Base-by-base conservation (phyloP, 2,329 filamentous ascomycete genomes). In the Colletotrichum orbiculare region DNA sequence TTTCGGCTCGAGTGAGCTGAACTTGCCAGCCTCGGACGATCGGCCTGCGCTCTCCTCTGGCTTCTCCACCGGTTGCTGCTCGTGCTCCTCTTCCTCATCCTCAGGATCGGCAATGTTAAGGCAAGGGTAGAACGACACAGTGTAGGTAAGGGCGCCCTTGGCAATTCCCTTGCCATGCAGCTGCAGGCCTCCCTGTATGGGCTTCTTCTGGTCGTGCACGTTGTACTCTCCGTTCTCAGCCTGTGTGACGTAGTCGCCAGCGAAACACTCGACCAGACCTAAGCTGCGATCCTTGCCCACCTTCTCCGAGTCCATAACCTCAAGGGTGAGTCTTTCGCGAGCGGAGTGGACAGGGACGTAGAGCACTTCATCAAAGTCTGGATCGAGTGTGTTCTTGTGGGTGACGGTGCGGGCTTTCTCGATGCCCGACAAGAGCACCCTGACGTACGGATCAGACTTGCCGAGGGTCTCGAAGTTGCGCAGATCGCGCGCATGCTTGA, bases 281-380 rank as follows among this genome's bases (percentile, higher is more conserved):
- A 99, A 85, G 46, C 91, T 91, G 61, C 96, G 91, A 76, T 99
- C 96, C 75, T 94, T 96, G 72, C 93, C 93, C 73, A 98, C 85
- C 71, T 89, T 94, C 78, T 99, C 96, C 67, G 96, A 89, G 72
- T 99, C 96, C 95, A 99, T 97, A 69, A 98, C 94, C 77, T 99
- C 96, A 15, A 99, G 80, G 1, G 89, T 89, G 37, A 99, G 82
- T 73, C 91, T 93, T 76, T 99, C 96, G 38, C 93, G 90, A 12
- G 86, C 73, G 7, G 90, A 94, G 76, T 97, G 95, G 62, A 99
- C 87, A 1, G 96, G 95, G 1, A 99, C 86, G 74, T 99, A 99
- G 25, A 97, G 86, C 33, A 99, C 89, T 78, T 99, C 96, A 73
- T 99, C 94, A 90, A 92, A 99, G 57, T 96, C 91, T 2, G 96